A percentile compares a stretch with the other conserved stretches of the same genome.
These are phyloP conservation scores for Yamadazyma takamatsuzukensis DNA, from an alignment of 805 yeast species.

Conservation along the genomic window DNA sequence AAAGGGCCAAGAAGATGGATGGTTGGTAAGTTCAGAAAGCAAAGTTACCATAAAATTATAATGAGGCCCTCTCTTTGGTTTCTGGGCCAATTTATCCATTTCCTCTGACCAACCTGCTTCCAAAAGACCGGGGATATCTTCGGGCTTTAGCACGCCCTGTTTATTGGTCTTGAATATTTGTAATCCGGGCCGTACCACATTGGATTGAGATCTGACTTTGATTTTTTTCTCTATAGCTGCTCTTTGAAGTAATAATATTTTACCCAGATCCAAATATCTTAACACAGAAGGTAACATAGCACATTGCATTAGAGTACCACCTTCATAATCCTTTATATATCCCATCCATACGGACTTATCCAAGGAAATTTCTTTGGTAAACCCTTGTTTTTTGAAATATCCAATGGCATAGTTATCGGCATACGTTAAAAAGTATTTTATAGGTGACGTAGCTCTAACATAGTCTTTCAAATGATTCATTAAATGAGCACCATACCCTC, in stretches of 20 bases:
- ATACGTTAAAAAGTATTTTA: slow-evolving; percentile 27
- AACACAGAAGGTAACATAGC: slow-evolving; percentile 79
- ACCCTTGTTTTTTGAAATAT: slow-evolving; percentile 96
- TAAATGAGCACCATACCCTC: slow-evolving; percentile 98
- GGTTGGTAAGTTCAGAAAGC: slow-evolving; percentile 83
- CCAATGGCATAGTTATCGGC: slow-evolving; percentile 99
- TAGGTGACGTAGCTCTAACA: slow-evolving; percentile 78
- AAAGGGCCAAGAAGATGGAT: slow-evolving; percentile 98
- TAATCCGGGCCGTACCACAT: slow-evolving; percentile 78
- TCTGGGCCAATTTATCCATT: slow-evolving; percentile 94
- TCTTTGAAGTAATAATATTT: slow-evolving; percentile 79
- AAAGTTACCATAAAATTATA: slow-evolving; percentile 89
- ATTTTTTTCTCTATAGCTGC: slow-evolving; percentile 89
- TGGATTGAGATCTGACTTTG: slow-evolving; percentile 71
- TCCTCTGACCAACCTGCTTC: slow-evolving; percentile 99
- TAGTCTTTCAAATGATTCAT: slow-evolving; percentile 98
- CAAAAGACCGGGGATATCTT: slow-evolving; percentile 77
- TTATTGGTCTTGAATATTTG: slow-evolving; percentile 55
- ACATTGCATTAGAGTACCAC: slow-evolving; percentile 98
- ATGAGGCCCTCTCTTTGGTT: slow-evolving; percentile 93
- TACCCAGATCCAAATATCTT: slow-evolving; percentile 84
- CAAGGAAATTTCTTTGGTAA: slow-evolving; percentile 88
- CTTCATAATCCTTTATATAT: slow-evolving; percentile 97
- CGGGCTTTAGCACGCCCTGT: slow-evolving; percentile 61
- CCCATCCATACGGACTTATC: slow-evolving; percentile 95